Conservation (phyloP, 2,329 filamentous ascomycete species). For the Didymosphaeria variabile region DNA sequence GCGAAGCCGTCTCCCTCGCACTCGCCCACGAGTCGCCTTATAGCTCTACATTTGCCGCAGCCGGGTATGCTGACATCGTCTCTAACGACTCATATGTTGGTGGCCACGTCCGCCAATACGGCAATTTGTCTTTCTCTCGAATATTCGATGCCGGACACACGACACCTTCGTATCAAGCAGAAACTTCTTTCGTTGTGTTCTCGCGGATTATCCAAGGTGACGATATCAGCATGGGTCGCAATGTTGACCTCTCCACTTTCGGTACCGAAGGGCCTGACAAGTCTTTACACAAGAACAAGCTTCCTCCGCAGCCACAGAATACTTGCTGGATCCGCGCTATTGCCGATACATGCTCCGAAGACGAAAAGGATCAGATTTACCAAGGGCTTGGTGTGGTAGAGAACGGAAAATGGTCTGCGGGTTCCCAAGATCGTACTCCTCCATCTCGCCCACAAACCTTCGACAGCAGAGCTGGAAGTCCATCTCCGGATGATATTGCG, state of each 20-base stretch:
- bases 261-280: conserved; percentile 66
- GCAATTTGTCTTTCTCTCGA: conserved; percentile 66
- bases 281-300: conserved; percentile 64
- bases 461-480: conserved; percentile 15
- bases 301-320: conserved; percentile 58
- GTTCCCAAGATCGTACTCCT: conserved; percentile 15
- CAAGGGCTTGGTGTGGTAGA: conserved; percentile 52
- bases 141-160: conserved; percentile 63
- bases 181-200: conserved; percentile 63
- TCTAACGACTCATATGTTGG: conserved; percentile 73
- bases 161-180: conserved; percentile 53
- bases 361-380: conserved; percentile 59
- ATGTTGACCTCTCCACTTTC: conserved; percentile 62
- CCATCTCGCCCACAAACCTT: conserved; percentile 18
- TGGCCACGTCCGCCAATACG: conserved; percentile 77
- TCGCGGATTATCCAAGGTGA: conserved; percentile 59
- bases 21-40: conserved; percentile 60
- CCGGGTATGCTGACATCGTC: conserved; percentile 77
- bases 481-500: not conserved
- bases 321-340: conserved; percentile 69
- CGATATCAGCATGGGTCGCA: conserved; percentile 59
- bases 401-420: conserved; percentile 24
- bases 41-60: conserved; percentile 63
- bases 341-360: conserved; percentile 60
- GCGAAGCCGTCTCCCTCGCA: conserved; percentile 73